A percentile compares a stretch with the other conserved stretches of the same genome.
phyloP scores from a whole-genome alignment of 202 grass and related monocot genomes.

The Bolboschoenoplectus hybrid region DNA sequence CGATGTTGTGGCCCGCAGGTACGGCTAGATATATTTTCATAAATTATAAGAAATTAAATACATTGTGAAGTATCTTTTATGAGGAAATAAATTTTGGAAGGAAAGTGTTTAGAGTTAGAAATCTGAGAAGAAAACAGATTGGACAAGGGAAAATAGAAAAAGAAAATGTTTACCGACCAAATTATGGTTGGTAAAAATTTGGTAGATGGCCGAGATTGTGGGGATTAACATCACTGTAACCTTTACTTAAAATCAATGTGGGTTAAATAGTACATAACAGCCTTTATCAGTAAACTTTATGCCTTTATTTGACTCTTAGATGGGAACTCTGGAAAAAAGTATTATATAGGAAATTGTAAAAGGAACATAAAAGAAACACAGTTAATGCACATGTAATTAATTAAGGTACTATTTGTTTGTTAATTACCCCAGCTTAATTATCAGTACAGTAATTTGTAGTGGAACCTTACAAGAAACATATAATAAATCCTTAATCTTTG shows the following conservation, averaged over 20 bases:
- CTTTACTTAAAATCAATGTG: background rate
- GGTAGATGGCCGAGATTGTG: too few relatives aligned
- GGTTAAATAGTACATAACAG: background rate
- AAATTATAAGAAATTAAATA: background rate
- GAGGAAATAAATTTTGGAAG: background rate
- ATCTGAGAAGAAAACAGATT: background rate
- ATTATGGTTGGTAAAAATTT: background rate
- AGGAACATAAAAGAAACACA: background rate
- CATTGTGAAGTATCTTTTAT: background rate
- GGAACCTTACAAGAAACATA: background rate
- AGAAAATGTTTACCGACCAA: background rate
- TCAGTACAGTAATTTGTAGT: background rate
- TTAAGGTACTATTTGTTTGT: background rate
- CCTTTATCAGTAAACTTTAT: background rate
- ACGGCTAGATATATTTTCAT: background rate
- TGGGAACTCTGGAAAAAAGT: background rate
- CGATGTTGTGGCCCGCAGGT: constrained; percentile 47
- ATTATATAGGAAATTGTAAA: too few relatives aligned
- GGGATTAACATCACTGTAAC: too few relatives aligned
- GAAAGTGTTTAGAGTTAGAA: background rate
- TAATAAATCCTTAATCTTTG: background rate
- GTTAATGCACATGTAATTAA: background rate
- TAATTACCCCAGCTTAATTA: background rate
- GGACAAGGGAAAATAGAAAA: background rate
- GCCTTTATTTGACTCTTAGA: background rate